Base-by-base conservation (phyloP, 306 rosid genomes). In the Calophaca sinica region DNA sequence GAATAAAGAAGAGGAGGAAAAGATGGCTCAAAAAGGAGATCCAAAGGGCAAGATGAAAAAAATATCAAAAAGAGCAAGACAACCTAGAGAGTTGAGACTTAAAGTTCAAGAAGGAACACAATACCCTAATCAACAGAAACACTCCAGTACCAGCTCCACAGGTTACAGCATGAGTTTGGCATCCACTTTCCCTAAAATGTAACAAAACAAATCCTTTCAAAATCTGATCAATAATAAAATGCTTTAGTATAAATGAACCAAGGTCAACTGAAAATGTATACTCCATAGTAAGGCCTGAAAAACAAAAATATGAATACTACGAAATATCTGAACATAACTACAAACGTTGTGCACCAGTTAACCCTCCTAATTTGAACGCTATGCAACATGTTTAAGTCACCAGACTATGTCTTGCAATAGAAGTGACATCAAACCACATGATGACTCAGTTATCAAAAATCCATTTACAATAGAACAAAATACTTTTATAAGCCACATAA, bases 91-190 rank as follows among this genome's bases (percentile, higher is more conserved):
- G 38, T 20, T n/a, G 48, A 62, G 46, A 75, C 9, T 60, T 11
- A 67, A 67, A 45, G 73, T 59, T 67, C 9, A 35, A 41, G 38
- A 75, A 59, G 49, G 64, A 74, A 50, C 20, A 54, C 2, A 26
- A 70, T 82, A 96, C 99, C 92, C 72, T 84, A 76, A 89, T 90
- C 86, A 96, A 86, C 52, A 96, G 89, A 84, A 92, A 96, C 57
- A 96, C 81, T 63, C 94, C 98, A 69, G 92, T 96, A 69, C 98
- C 98, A 59, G 98, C 94, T 84, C 96, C 99, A 76, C 99, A 96
- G 73, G 85, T 63, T 82, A 69, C 68, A 10, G 99, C 96, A 86
- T 96, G 99, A 59, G 89, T 75, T 86, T 87, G 97, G 78, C 99
- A 92, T 78, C 90, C 98, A 76, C 87, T 92, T 85, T 85, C 90